Percentiles rank a stretch among this genome's conserved stretches.
These are phyloP conservation scores for Bipolaris sorokiniana DNA, from an alignment of 2,329 filamentous ascomycete species.

Conservation along the genomic window DNA sequence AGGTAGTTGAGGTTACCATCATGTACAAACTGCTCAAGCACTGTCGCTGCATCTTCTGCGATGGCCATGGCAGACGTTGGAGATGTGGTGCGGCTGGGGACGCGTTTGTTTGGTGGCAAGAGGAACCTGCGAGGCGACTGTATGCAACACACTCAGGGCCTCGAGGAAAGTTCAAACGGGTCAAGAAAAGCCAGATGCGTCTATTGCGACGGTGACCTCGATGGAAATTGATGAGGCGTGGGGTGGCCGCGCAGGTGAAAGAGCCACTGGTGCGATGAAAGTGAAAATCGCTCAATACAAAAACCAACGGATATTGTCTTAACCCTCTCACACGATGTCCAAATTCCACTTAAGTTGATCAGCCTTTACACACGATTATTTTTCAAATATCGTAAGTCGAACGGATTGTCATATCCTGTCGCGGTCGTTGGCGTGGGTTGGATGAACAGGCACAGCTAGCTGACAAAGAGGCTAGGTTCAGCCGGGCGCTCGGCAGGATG, in stretches of 20 bases:
- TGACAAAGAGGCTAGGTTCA: constrained; percentile 28
- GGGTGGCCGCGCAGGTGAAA: constrained; percentile 25
- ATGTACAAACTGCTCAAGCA: constrained; percentile 79
- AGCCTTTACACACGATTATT: not conserved
- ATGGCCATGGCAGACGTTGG: constrained; percentile 37
- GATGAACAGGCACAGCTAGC: constrained; percentile 9
- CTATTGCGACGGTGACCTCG: constrained; percentile 16
- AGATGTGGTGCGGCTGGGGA: not conserved
- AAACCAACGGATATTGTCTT: not conserved
- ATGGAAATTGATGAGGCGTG: constrained; percentile 26
- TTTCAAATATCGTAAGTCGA: not conserved
- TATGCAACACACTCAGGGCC: not conserved
- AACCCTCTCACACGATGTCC: not conserved
- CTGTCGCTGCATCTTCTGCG: constrained; percentile 68
- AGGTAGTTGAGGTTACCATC: constrained; percentile 57
- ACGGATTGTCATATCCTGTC: not conserved
- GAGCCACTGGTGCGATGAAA: constrained; percentile 10
- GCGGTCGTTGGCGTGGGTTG: constrained; percentile 7
- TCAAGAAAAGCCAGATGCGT: not conserved
- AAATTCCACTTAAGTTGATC: not conserved
- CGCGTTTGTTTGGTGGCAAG: constrained; percentile 4
- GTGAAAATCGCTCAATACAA: constrained; percentile 9
- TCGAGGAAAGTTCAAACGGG: not conserved
- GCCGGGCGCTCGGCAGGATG: constrained; percentile 38
- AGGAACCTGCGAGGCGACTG: not conserved